phyloP scores from a whole-genome alignment of 164 flowering plant genomes.

The Tetrastigma voinierianum region DNA sequence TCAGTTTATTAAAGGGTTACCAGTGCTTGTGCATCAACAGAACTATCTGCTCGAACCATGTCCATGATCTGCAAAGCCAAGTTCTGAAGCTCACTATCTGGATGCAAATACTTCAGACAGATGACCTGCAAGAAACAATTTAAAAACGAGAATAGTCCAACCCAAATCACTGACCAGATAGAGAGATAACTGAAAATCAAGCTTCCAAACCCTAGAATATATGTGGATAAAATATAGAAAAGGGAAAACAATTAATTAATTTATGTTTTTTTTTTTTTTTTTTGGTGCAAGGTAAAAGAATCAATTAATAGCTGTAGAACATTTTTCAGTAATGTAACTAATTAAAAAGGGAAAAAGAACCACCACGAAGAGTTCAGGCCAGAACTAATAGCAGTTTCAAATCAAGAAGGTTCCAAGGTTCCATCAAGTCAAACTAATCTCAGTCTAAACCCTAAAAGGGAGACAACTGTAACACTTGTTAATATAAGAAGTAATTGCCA shows the following conservation, averaged over 20 bases:
- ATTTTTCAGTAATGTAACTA: background rate
- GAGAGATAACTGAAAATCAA: background rate
- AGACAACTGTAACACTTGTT: background rate
- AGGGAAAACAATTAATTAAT: background rate
- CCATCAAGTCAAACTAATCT: background rate
- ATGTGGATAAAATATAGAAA: background rate
- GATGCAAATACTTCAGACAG: slow-evolving; percentile 60
- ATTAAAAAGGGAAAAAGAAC: background rate
- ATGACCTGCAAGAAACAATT: slow-evolving; percentile 55
- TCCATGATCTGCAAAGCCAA: slow-evolving; percentile 66
- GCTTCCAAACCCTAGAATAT: background rate
- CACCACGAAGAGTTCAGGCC: no score
- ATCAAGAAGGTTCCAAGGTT: background rate
- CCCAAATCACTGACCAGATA: background rate
- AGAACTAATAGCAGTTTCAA: background rate
- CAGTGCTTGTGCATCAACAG: slow-evolving; percentile 86
- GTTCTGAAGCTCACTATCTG: slow-evolving; percentile 80
- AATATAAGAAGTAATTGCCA: background rate
- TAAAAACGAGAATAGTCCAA: background rate
- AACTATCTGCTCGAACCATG: slow-evolving; percentile 65
- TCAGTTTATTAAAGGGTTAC: slow-evolving; percentile 34
- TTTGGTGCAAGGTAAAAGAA: no score
- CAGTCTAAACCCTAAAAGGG: background rate
- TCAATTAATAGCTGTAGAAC: no score
- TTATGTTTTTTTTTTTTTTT: no score